phyloP scores from a whole-genome alignment of 2,329 filamentous ascomycete genomes.

The Tympanopsis confertula region DNA sequence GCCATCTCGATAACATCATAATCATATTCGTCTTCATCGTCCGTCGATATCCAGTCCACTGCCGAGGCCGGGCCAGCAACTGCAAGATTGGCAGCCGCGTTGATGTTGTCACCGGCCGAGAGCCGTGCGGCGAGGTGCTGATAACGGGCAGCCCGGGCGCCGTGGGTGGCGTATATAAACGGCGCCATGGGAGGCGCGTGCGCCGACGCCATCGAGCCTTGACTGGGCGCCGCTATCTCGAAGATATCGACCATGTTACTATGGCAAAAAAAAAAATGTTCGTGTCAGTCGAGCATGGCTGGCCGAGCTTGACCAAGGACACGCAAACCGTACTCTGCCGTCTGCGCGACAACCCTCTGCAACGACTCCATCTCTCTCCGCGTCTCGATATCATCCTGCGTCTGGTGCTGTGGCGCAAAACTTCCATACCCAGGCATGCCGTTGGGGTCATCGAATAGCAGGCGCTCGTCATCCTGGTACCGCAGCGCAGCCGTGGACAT shows the following conservation, averaged over 20 bases:
- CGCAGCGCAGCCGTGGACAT: slow-evolving; percentile 6
- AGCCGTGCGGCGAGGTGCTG: slow-evolving; percentile 51
- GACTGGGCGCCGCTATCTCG: slow-evolving; percentile 45
- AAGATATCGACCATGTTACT: slow-evolving; percentile 61
- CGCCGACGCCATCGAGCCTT: slow-evolving; percentile 16
- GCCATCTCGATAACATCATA: slow-evolving; percentile 27
- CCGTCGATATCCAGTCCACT: slow-evolving; percentile 37
- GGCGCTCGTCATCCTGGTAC: slow-evolving; percentile 41
- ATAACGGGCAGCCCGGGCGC: slow-evolving; percentile 43
- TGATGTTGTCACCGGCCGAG: slow-evolving; percentile 29
- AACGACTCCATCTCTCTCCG: slow-evolving; percentile 54
- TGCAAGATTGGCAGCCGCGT: slow-evolving; percentile 21
- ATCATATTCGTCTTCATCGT: slow-evolving; percentile 31
- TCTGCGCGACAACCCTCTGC: slow-evolving; percentile 50
- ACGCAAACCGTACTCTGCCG: slow-evolving; percentile 40
- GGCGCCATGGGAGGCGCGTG: slow-evolving; percentile 14
- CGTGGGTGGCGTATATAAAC: slow-evolving; percentile 40
- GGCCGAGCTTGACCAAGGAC: slow-evolving; percentile 1
- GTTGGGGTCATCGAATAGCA: slow-evolving; percentile 50
- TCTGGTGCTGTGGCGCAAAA: slow-evolving; percentile 43
- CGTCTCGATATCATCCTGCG: slow-evolving; percentile 46
- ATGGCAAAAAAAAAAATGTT: slow-evolving; percentile 11
- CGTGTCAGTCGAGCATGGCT: background rate
- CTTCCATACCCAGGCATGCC: slow-evolving; percentile 45
- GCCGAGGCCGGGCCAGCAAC: slow-evolving; percentile 14